Conservation (phyloP, 495 filamentous ascomycete species). For the Aspergillus baeticus region DNA sequence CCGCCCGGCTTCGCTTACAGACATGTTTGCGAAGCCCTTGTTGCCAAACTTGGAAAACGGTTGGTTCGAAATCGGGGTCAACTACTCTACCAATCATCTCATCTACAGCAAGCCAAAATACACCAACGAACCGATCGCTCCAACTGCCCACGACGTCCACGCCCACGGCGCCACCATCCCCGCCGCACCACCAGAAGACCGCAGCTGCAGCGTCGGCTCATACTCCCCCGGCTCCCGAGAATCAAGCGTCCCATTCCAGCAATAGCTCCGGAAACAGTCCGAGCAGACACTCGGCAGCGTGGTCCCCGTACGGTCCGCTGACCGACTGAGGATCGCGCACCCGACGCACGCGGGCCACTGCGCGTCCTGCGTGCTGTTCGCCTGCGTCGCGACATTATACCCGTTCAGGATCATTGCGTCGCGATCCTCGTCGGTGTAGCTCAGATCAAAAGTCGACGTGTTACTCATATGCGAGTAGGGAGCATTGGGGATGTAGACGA, state of each 20-base stretch:
- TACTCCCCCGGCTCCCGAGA: constrained; percentile 27
- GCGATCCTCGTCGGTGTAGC: constrained; percentile 61
- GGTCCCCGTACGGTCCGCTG: constrained; percentile 64
- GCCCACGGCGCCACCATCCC: too few species aligned
- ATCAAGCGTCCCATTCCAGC: constrained; percentile 58
- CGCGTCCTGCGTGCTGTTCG: constrained; percentile 68
- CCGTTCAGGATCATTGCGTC: constrained; percentile 82
- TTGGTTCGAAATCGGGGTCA: too few species aligned
- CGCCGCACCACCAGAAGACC: too few species aligned
- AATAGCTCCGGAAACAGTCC: constrained; percentile 75
- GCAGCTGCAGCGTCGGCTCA: too few species aligned
- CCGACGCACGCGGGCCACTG: constrained; percentile 80
- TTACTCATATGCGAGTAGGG: constrained; percentile 76
- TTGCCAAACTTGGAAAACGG: too few species aligned
- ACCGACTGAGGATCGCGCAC: constrained; percentile 78
- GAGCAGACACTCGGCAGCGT: constrained; percentile 63
- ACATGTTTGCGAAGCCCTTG: too few species aligned
- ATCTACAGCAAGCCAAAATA: too few species aligned
- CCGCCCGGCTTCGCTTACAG: too few species aligned
- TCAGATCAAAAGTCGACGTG: constrained; percentile 65
- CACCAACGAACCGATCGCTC: too few species aligned
- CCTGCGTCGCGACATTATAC: constrained; percentile 76
- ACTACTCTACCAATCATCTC: too few species aligned
- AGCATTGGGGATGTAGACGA: constrained; percentile 86
- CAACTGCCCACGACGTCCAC: too few species aligned